phyloP scores from a whole-genome alignment of 2,329 filamentous ascomycete species.

The Aspergillus amoenus region DNA sequence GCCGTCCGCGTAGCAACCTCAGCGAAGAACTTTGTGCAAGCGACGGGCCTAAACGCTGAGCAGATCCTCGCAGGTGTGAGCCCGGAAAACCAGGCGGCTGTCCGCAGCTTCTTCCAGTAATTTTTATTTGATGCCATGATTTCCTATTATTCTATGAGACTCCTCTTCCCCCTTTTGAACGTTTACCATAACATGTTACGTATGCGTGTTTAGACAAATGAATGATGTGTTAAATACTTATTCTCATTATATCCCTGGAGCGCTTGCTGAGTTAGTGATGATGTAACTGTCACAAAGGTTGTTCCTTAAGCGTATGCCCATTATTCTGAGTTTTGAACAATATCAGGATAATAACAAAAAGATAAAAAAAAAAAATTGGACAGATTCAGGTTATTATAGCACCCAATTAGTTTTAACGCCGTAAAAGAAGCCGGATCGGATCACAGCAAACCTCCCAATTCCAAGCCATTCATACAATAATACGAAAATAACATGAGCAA shows the following conservation, averaged over 20 bases:
- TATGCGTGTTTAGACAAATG: constrained; percentile 13
- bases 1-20: constrained; percentile 73
- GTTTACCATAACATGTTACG: neutral
- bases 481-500: neutral
- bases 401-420: constrained; percentile 4
- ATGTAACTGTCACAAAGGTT: neutral
- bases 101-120: constrained; percentile 71
- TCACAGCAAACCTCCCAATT: constrained; percentile 5
- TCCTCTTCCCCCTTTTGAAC: constrained; percentile 8
- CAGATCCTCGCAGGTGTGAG: constrained; percentile 73
- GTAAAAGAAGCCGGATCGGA: neutral
- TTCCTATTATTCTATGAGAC: constrained; percentile 1
- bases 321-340: neutral
- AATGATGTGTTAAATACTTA: constrained; percentile 12
- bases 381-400: neutral
- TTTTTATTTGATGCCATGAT: constrained; percentile 9
- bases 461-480: constrained; percentile 15
- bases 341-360: neutral
- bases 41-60: constrained; percentile 71
- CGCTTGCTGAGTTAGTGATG: neutral
- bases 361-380: neutral
- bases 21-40: constrained; percentile 73
- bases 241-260: neutral
- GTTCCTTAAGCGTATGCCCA: neutral
- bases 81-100: constrained; percentile 75